A percentile compares a stretch with the other conserved stretches of the same genome.
Evolutionary conservation across 257 asterid genomes (phyloP).

Genomic region (Mitragyna speciosa): DNA sequence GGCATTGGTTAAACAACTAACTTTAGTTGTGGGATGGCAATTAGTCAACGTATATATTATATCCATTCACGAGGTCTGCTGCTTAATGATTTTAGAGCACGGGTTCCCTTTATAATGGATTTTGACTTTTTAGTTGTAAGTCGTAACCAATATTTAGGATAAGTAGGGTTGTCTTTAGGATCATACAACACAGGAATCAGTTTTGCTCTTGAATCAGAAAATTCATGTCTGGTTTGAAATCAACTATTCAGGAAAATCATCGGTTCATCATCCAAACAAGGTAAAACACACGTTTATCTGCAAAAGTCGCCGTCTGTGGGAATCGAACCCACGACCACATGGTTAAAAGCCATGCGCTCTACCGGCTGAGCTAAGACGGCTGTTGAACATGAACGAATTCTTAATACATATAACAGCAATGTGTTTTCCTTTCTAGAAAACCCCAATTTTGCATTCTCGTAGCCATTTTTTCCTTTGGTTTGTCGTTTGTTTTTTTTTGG

Average conservation of each 20-base stretch:
- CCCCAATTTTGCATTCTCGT: no score
- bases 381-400: no score
- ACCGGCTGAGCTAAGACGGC: conserved; percentile 51
- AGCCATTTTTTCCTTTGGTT: no score
- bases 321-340: conserved; percentile 55
- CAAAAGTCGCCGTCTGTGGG: conserved; percentile 42
- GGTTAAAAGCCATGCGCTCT: conserved; percentile 51
- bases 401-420: no score
- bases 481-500: no score
- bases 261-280: neutral
- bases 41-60: neutral
- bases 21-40: neutral
- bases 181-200: neutral
- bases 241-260: neutral
- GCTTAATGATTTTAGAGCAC: neutral
- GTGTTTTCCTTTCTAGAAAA: no score
- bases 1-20: neutral
- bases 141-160: neutral
- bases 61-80: neutral
- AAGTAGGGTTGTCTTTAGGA: neutral
- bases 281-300: neutral
- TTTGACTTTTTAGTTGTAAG: neutral
- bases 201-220: neutral
- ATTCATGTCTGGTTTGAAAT: no score
- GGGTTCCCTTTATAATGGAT: neutral